Evolutionary conservation across 1,284 basidiomycete genomes (phyloP).

Genomic region (Trametes versicolor): DNA sequence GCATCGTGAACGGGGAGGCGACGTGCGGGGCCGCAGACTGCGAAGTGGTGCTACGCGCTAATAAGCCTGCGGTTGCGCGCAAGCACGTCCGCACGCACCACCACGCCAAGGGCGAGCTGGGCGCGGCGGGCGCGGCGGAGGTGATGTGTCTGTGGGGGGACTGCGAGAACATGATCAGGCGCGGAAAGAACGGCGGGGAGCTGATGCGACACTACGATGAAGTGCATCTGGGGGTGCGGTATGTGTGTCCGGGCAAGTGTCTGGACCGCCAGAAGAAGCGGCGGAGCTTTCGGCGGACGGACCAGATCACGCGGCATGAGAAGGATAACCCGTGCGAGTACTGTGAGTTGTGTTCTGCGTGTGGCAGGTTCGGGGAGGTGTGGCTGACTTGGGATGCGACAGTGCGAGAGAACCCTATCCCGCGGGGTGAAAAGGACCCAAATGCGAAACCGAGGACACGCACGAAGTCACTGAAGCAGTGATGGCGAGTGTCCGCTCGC

Average conservation of each 20-base stretch:
- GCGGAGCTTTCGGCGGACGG: slow-evolving; percentile 1
- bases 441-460: no score
- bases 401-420: no score
- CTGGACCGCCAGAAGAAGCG: neutral
- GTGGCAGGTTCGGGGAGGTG: no score
- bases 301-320: slow-evolving; percentile 9
- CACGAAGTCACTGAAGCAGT: no score
- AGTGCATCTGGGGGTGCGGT: neutral
- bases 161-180: neutral
- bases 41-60: neutral
- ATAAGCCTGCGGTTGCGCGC: neutral
- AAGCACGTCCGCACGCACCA: neutral
- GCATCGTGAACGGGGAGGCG: neutral
- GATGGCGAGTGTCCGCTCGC: no score
- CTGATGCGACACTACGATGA: slow-evolving; percentile 8
- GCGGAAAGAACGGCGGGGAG: neutral
- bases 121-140: neutral
- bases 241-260: slow-evolving; percentile 7
- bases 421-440: no score
- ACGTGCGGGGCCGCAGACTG: neutral
- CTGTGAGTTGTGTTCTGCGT: neutral
- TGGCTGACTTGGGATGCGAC: no score
- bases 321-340: neutral
- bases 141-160: neutral
- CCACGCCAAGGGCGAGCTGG: neutral